A percentile compares a stretch with the other conserved stretches of the same genome.
These are phyloP conservation scores for Suillus decipiens DNA, from an alignment of 768 basidiomycete genomes.

Conservation along the genomic window DNA sequence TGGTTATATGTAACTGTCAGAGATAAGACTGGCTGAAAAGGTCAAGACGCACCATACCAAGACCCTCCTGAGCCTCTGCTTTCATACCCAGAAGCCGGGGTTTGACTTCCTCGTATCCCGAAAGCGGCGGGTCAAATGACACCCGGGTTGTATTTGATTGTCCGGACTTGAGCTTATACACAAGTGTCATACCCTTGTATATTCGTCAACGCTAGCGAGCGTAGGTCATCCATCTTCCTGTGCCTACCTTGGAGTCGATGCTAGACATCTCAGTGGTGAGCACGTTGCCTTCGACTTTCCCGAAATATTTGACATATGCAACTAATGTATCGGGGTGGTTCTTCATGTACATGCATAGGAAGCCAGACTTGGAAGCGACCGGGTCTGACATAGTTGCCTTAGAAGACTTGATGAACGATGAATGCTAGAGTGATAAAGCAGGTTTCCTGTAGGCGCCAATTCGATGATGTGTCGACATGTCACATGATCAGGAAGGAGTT, in stretches of 20 bases:
- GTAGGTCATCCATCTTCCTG: neutral
- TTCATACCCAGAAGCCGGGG: conserved; percentile 81
- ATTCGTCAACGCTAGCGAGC: neutral
- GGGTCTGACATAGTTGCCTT: conserved; percentile 57
- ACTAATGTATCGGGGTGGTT: conserved; percentile 71
- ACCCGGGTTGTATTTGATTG: conserved; percentile 50
- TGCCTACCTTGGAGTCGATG: conserved; percentile 63
- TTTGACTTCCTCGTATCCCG: conserved; percentile 80
- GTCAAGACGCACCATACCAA: conserved; percentile 66
- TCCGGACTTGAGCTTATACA: conserved; percentile 56
- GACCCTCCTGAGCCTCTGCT: conserved; percentile 71
- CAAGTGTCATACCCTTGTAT: conserved; percentile 66
- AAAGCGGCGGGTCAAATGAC: conserved; percentile 68
- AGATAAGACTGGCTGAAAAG: neutral
- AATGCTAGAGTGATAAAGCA: no score
- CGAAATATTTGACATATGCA: conserved; percentile 50
- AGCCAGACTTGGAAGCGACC: conserved; percentile 49
- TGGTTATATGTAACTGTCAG: neutral
- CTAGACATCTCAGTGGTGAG: conserved; percentile 66
- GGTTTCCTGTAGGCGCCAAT: no score
- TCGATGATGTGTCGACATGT: no score
- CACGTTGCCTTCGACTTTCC: conserved; percentile 54
- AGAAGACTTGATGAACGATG: no score
- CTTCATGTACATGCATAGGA: conserved; percentile 72
- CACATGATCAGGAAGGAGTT: no score